Conservation (phyloP, 2,329 filamentous ascomycete genomes). For the Cordyceps javanica region DNA sequence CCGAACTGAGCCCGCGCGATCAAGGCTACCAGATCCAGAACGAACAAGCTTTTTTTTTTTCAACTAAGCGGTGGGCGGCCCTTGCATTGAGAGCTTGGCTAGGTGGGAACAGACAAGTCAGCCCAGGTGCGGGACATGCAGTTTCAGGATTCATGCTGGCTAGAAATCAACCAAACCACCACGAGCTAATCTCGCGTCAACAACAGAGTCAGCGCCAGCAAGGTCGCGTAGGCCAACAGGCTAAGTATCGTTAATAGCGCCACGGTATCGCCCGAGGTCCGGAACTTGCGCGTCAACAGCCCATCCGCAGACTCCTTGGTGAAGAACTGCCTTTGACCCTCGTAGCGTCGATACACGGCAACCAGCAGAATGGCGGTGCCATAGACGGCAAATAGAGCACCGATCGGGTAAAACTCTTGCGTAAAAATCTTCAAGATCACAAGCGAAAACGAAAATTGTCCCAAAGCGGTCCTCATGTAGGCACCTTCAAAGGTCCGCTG, state of each 20-base stretch:
- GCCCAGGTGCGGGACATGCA: neutral
- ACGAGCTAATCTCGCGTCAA: slow-evolving; percentile 22
- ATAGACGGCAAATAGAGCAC: slow-evolving; percentile 91
- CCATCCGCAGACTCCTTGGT: slow-evolving; percentile 33
- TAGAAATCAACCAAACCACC: neutral
- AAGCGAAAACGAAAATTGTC: slow-evolving; percentile 91
- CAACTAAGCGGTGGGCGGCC: neutral
- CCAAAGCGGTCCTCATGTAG: slow-evolving; percentile 89
- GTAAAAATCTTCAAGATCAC: slow-evolving; percentile 94
- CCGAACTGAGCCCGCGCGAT: neutral
- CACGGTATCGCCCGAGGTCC: slow-evolving; percentile 59
- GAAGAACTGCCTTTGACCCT: slow-evolving; percentile 94
- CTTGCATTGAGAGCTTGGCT: neutral
- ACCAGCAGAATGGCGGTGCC: slow-evolving; percentile 79
- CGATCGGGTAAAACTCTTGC: slow-evolving; percentile 90
- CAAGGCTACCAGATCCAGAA: slow-evolving; percentile 4
- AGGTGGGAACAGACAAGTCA: neutral
- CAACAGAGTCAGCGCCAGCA: slow-evolving; percentile 50
- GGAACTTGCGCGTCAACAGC: slow-evolving; percentile 45
- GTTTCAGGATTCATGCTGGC: neutral
- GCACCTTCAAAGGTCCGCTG: slow-evolving; percentile 97
- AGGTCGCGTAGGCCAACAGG: slow-evolving; percentile 48
- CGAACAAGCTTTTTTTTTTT: neutral
- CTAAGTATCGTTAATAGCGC: slow-evolving; percentile 51
- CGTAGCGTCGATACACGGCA: slow-evolving; percentile 77